phyloP scores from a whole-genome alignment of 208 protist genomes.

The Vickermania spadyakhi region DNA sequence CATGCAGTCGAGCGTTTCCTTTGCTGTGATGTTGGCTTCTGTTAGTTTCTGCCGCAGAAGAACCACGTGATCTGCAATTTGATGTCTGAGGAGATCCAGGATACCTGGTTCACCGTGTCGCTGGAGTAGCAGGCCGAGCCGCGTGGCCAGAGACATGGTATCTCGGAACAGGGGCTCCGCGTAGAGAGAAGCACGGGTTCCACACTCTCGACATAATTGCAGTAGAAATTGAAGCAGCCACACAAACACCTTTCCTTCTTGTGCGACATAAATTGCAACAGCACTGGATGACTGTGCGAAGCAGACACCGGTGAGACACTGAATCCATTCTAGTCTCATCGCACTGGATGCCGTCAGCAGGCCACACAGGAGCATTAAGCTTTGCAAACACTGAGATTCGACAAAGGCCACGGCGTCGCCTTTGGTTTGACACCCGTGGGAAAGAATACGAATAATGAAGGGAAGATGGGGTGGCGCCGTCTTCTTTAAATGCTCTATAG shows the following conservation, averaged over 20 bases:
- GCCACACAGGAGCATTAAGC: conserved; percentile 48
- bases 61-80: conserved; percentile 11
- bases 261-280: conserved; percentile 35
- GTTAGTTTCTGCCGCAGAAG: conserved; percentile 15
- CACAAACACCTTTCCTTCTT: conserved; percentile 33
- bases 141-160: conserved; percentile 14
- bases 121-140: conserved; percentile 4
- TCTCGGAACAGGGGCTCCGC: conserved; percentile 46
- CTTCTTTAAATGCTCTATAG: conserved; percentile 33
- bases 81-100: background rate
- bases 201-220: conserved; percentile 62
- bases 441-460: conserved; percentile 46
- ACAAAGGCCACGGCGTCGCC: conserved; percentile 62
- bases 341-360: conserved; percentile 48
- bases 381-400: conserved; percentile 33
- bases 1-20: conserved; percentile 24
- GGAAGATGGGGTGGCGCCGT: conserved; percentile 51
- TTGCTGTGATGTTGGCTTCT: conserved; percentile 26
- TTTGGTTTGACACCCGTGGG: conserved; percentile 49
- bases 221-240: conserved; percentile 53
- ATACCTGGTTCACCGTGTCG: conserved; percentile 1
- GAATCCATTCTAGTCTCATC: conserved; percentile 34
- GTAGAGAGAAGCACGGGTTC: conserved; percentile 28
- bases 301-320: conserved; percentile 31
- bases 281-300: conserved; percentile 18